These are phyloP conservation scores for Lojkania enalia DNA, from an alignment of 2,329 filamentous ascomycete species.

Conservation along the genomic window DNA sequence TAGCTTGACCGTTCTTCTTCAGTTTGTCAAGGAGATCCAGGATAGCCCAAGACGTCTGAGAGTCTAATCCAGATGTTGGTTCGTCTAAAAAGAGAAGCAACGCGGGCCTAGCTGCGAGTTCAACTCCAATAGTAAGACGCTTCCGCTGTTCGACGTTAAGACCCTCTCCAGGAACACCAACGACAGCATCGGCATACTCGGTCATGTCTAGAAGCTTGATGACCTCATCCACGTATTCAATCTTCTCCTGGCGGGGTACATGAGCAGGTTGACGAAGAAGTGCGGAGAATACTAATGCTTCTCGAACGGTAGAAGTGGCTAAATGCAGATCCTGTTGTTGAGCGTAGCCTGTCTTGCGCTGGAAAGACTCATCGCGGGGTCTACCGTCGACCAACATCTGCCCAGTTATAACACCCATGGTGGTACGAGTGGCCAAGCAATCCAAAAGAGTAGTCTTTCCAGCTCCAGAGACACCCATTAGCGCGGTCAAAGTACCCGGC, in stretches of 20 bases:
- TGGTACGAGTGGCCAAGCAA: slow-evolving; percentile 80
- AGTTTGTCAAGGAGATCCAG: slow-evolving; percentile 85
- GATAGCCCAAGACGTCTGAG: slow-evolving; percentile 92
- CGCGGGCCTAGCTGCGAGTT: slow-evolving; percentile 88
- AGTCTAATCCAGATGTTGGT: slow-evolving; percentile 91
- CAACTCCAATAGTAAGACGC: slow-evolving; percentile 92
- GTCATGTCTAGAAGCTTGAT: slow-evolving; percentile 91
- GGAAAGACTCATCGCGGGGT: slow-evolving; percentile 78
- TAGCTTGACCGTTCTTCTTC: slow-evolving; percentile 77
- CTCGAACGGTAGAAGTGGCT: slow-evolving; percentile 80
- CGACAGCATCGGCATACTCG: slow-evolving; percentile 84
- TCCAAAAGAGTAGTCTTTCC: slow-evolving; percentile 92
- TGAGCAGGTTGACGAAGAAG: slow-evolving; percentile 79
- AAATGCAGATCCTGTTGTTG: slow-evolving; percentile 92
- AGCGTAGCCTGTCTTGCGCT: slow-evolving; percentile 89
- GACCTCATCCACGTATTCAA: slow-evolving; percentile 85
- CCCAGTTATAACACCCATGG: slow-evolving; percentile 85
- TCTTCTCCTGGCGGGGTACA: slow-evolving; percentile 74
- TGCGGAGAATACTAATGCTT: slow-evolving; percentile 85
- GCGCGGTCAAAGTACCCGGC: slow-evolving; percentile 78
- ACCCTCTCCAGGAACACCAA: slow-evolving; percentile 88
- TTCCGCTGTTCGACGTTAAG: slow-evolving; percentile 67
- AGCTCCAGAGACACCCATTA: slow-evolving; percentile 92
- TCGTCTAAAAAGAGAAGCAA: slow-evolving; percentile 92
- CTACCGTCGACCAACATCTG: slow-evolving; percentile 82